Evolutionary conservation across 2,329 filamentous ascomycete species (phyloP).

Genomic region (Septoria linicola): DNA sequence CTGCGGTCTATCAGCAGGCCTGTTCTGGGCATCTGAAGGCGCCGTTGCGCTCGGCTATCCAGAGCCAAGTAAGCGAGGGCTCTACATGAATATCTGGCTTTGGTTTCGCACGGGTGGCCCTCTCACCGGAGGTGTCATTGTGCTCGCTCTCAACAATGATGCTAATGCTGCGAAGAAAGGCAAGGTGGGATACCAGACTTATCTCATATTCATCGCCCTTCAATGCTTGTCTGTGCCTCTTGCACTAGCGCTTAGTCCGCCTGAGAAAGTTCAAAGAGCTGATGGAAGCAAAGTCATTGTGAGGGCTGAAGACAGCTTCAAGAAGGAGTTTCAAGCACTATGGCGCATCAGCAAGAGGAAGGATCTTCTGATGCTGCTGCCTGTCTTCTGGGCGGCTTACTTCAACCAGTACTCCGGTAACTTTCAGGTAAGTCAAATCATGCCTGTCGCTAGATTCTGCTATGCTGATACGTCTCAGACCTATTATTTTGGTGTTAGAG

Average conservation of each 20-base stretch:
- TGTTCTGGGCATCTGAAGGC: conserved; percentile 55
- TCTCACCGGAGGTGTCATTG: conserved; percentile 49
- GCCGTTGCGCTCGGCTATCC: conserved; percentile 53
- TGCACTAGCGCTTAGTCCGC: conserved; percentile 42
- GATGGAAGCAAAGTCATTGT: conserved; percentile 45
- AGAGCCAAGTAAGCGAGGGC: conserved; percentile 48
- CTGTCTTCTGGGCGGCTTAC: conserved; percentile 48
- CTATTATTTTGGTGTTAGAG: conserved; percentile 50
- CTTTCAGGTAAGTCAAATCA: conserved; percentile 45
- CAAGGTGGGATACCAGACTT: conserved; percentile 41
- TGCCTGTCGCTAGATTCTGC: too few relatives aligned
- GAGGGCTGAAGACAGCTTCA: conserved; percentile 40
- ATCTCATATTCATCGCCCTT: conserved; percentile 46
- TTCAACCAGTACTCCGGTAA: conserved; percentile 51
- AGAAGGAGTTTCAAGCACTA: conserved; percentile 43
- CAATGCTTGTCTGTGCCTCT: conserved; percentile 42
- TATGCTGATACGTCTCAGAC: conserved; percentile 2
- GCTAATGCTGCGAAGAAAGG: conserved; percentile 43
- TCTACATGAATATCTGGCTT: conserved; percentile 51
- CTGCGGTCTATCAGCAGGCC: conserved; percentile 51
- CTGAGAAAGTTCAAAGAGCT: conserved; percentile 45
- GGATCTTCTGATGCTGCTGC: conserved; percentile 42
- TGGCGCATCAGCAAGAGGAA: conserved; percentile 35
- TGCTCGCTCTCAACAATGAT: conserved; percentile 49
- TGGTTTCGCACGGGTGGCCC: conserved; percentile 54